A percentile compares a stretch with the other conserved stretches of the same genome.
Evolutionary conservation across 176 grass and related monocot species (phyloP).

Genomic region (Guadua angustifolia): DNA sequence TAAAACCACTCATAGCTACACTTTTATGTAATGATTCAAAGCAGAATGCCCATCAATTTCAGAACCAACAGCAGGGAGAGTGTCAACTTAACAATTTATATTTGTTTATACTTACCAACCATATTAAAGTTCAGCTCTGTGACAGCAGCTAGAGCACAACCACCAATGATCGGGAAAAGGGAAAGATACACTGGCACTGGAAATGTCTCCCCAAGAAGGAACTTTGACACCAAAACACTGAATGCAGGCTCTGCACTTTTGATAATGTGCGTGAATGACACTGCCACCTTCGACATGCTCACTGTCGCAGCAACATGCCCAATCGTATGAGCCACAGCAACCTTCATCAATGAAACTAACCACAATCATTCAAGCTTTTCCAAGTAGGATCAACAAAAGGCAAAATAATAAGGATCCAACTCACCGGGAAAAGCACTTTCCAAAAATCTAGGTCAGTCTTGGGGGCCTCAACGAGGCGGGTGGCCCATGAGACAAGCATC

Average conservation of each 20-base stretch:
- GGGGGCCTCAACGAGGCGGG: constrained; percentile 69
- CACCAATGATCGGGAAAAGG: constrained; percentile 84
- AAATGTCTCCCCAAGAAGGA: constrained; percentile 82
- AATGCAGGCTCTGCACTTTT: constrained; percentile 96
- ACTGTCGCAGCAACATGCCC: constrained; percentile 93
- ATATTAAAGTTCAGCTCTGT: constrained; percentile 95
- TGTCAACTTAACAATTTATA: constrained; percentile 7
- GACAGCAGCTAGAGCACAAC: constrained; percentile 80
- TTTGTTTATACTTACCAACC: constrained; percentile 63
- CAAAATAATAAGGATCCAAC: constrained; percentile 23
- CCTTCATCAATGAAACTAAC: constrained; percentile 55
- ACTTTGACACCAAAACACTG: constrained; percentile 85
- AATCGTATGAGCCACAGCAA: constrained; percentile 86
- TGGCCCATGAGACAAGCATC: constrained; percentile 90
- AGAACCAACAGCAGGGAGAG: not conserved
- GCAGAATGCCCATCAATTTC: not conserved
- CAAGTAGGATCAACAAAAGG: constrained; percentile 15
- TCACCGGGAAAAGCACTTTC: constrained; percentile 85
- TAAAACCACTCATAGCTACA: not conserved
- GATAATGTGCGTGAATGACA: constrained; percentile 96
- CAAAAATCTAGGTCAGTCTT: constrained; percentile 86
- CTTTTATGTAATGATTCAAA: not conserved
- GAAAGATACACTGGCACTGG: constrained; percentile 84
- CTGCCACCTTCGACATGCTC: constrained; percentile 97
- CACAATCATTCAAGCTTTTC: constrained; percentile 36